Conservation (phyloP, 805 yeast species). For the Candida namnaoensis region DNA sequence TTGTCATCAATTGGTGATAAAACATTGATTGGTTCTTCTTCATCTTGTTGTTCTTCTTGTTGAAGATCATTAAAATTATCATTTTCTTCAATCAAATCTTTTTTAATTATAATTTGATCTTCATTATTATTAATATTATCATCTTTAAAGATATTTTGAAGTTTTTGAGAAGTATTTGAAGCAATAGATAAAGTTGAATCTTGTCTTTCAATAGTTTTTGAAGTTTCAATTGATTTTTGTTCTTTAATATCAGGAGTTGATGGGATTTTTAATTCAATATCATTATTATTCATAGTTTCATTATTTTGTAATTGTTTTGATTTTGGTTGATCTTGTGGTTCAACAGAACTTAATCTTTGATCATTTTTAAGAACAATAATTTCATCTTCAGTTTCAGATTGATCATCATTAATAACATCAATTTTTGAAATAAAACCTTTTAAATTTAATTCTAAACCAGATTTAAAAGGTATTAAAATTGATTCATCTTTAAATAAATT, state of each 20-base stretch:
- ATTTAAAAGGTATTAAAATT: slow-evolving; percentile 52
- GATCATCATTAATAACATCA: slow-evolving; percentile 37
- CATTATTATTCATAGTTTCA: background rate
- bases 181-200: slow-evolving; percentile 2
- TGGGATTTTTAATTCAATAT: slow-evolving; percentile 2
- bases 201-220: background rate
- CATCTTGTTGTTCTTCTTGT: no score
- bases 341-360: slow-evolving; percentile 12
- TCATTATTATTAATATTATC: no score
- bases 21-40: slow-evolving; percentile 3
- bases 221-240: slow-evolving; percentile 6
- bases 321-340: no score
- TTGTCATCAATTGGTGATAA: slow-evolving; percentile 5
- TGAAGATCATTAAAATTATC: no score
- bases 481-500: slow-evolving; percentile 55
- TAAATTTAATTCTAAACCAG: slow-evolving; percentile 59
- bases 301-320: slow-evolving; percentile 5
- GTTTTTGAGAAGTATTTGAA: no score
- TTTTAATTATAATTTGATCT: no score
- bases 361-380: slow-evolving; percentile 15
- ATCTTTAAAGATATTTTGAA: no score
- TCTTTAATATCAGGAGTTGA: slow-evolving; percentile 21
- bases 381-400: slow-evolving; percentile 30
- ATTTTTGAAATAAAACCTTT: slow-evolving; percentile 53
- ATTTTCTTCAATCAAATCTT: background rate